Percentiles rank a stretch among this genome's conserved stretches.
Conservation (phyloP, 2,329 filamentous ascomycete genomes). For the Lomentospora prolificans region DNA sequence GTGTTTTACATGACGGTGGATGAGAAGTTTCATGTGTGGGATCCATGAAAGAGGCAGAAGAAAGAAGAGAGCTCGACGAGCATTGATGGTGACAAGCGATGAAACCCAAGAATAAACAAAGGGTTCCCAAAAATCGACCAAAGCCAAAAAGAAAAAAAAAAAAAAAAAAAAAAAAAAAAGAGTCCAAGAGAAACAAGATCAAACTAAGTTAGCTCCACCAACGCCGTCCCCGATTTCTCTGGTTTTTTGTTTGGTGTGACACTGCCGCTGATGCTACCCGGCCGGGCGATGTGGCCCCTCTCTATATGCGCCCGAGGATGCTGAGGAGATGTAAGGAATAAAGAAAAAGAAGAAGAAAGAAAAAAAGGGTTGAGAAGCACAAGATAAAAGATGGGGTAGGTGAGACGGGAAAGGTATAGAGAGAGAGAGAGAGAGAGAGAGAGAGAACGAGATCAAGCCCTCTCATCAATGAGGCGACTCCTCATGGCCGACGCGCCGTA, state of each 20-base stretch:
- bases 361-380: too few species aligned
- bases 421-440: background rate
- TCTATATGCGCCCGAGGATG: background rate
- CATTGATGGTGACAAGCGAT: background rate
- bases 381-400: background rate
- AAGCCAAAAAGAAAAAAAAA: background rate
- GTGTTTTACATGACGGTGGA: too few species aligned
- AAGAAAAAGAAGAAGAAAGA: background rate
- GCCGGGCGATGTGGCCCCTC: background rate
- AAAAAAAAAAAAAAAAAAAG: background rate
- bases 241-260: background rate
- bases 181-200: background rate
- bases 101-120: background rate
- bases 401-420: background rate
- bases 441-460: background rate
- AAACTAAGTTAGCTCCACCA: background rate
- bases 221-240: background rate
- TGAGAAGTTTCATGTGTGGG: too few species aligned
- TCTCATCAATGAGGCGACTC: slow-evolving; percentile 17
- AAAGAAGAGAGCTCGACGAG: background rate
- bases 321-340: too few species aligned
- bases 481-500: slow-evolving; percentile 42
- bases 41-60: too few species aligned
- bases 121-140: too few species aligned
- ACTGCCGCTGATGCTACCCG: background rate